These are phyloP conservation scores for Hypoxylon sp. DNA, from an alignment of 2,329 filamentous ascomycete genomes.

Conservation along the genomic window DNA sequence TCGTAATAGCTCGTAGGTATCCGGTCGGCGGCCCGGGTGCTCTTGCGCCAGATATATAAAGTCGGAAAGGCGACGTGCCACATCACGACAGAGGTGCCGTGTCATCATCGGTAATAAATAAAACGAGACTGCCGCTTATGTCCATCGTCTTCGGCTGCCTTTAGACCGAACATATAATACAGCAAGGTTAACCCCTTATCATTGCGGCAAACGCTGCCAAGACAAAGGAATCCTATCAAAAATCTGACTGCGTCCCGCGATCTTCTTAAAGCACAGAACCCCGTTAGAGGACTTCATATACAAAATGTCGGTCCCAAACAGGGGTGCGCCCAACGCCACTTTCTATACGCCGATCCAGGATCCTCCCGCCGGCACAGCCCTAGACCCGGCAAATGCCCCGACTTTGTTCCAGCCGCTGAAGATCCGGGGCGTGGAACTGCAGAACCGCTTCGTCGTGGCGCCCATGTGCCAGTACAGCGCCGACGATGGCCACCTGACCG, in stretches of 20 bases:
- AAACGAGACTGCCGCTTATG: conserved; percentile 1
- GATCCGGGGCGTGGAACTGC: conserved; percentile 65
- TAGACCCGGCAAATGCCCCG: conserved; percentile 58
- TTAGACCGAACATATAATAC: conserved; percentile 6
- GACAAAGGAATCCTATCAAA: conserved; percentile 5
- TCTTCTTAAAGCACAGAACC: not conserved
- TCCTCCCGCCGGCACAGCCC: conserved; percentile 63
- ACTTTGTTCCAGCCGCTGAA: conserved; percentile 69
- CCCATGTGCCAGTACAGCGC: conserved; percentile 74
- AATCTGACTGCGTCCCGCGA: conserved; percentile 15
- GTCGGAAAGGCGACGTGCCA: not conserved
- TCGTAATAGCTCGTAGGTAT: not conserved
- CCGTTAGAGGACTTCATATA: not conserved
- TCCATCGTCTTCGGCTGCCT: conserved; percentile 5
- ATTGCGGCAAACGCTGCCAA: conserved; percentile 36
- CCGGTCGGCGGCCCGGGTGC: not conserved
- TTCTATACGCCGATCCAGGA: conserved; percentile 68
- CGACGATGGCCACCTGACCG: conserved; percentile 75
- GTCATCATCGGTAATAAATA: not conserved
- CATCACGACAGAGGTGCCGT: not conserved
- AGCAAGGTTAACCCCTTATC: conserved; percentile 28
- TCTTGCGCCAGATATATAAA: conserved; percentile 2
- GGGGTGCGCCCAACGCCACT: conserved; percentile 59
- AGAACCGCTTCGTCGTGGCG: conserved; percentile 69
- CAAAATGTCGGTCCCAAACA: conserved; percentile 48